Percentiles rank a stretch among this genome's conserved stretches.
phyloP scores from a whole-genome alignment of 805 yeast species.

The Blastobotrys attinorum region DNA sequence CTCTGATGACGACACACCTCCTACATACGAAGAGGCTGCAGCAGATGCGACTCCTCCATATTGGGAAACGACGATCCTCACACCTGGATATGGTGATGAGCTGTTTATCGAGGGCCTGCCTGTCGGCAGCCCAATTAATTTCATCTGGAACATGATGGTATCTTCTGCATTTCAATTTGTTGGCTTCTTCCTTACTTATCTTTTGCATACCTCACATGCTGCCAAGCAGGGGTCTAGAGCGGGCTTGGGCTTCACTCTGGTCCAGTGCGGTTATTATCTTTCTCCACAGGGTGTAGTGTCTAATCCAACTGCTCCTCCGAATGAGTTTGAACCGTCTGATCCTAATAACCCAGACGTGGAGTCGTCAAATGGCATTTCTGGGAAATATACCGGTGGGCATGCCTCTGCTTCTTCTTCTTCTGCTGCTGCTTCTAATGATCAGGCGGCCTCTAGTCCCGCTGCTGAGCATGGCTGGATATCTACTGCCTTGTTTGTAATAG shows the following conservation, averaged over 20 bases:
- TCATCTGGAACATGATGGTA: conserved; percentile 83
- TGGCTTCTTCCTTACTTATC: conserved; percentile 84
- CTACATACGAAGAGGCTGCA: conserved; percentile 91
- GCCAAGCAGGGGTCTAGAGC: conserved; percentile 92
- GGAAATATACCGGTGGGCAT: conserved; percentile 19
- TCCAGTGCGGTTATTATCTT: conserved; percentile 58
- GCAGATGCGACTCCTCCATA: conserved; percentile 93
- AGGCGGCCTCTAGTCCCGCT: conserved; percentile 5
- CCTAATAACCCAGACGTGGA: conserved; percentile 49
- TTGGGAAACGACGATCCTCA: conserved; percentile 84
- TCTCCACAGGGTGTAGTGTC: conserved; percentile 20
- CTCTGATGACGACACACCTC: conserved; percentile 48
- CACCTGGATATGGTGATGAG: conserved; percentile 74
- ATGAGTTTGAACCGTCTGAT: conserved; percentile 44
- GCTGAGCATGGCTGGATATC: conserved; percentile 40
- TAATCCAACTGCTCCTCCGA: conserved; percentile 15
- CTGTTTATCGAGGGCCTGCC: conserved; percentile 92
- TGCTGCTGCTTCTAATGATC: conserved; percentile 10
- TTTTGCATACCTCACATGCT: conserved; percentile 93
- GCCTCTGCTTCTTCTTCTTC: conserved; percentile 17
- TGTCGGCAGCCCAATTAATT: conserved; percentile 83
- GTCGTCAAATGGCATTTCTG: conserved; percentile 13
- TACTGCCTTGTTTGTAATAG: conserved; percentile 56
- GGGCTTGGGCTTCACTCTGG: conserved; percentile 80
- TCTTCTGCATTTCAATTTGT: conserved; percentile 89